Conservation (phyloP, 2,329 filamentous ascomycete genomes). For the Drechslerella dactyloides region DNA sequence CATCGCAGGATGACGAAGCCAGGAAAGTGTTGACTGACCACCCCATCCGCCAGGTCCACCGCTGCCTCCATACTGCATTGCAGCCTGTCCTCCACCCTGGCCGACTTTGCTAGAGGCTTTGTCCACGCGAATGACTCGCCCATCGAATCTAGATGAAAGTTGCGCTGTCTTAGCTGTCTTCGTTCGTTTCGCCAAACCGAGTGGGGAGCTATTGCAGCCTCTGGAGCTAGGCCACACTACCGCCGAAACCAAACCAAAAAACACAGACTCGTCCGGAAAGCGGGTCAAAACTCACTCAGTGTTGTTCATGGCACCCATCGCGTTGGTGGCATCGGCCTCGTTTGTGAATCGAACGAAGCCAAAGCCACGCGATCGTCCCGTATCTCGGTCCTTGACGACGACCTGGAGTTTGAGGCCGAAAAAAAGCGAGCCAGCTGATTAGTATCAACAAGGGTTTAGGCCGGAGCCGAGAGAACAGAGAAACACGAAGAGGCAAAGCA, state of each 20-base stretch:
- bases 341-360: conserved; percentile 89
- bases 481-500: conserved; percentile 3
- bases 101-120: conserved; percentile 61
- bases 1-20: conserved; percentile 37
- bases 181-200: conserved; percentile 30
- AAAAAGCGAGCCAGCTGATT: conserved; percentile 51
- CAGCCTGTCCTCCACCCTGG: conserved; percentile 29
- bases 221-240: conserved; percentile 45
- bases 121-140: conserved; percentile 82
- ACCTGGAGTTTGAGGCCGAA: conserved; percentile 66
- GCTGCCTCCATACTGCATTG: conserved; percentile 16
- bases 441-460: conserved; percentile 50
- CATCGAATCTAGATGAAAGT: conserved; percentile 74
- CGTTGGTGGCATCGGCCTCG: conserved; percentile 75
- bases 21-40: conserved; percentile 50
- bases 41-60: conserved; percentile 30
- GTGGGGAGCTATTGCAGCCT: conserved; percentile 46
- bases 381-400: conserved; percentile 96
- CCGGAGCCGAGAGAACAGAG: conserved; percentile 44
- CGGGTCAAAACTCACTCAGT: conserved; percentile 71
- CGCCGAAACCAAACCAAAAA: conserved; percentile 12
- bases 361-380: conserved; percentile 93
- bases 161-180: conserved; percentile 52
- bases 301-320: conserved; percentile 76
- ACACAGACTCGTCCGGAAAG: conserved; percentile 18